Conservation (phyloP, 495 filamentous ascomycete genomes). For the Pyrenula aspistea region DNA sequence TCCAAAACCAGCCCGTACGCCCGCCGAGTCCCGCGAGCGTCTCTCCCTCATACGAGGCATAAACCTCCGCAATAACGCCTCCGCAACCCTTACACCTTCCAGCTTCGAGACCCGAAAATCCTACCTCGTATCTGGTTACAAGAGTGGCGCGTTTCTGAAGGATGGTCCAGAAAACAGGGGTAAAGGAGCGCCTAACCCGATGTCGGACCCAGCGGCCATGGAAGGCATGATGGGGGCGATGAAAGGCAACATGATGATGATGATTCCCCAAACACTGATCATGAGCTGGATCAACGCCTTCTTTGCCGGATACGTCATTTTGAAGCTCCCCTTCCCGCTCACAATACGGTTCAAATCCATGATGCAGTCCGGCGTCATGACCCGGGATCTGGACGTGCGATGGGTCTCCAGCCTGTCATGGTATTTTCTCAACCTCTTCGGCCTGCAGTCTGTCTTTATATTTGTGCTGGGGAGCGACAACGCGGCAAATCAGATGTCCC, state of each 20-base stretch:
- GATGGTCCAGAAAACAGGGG: slow-evolving; percentile 66
- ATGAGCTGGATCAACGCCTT: slow-evolving; percentile 99
- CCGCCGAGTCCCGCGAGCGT: slow-evolving; percentile 72
- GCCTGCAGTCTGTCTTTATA: slow-evolving; percentile 93
- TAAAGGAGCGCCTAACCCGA: slow-evolving; percentile 82
- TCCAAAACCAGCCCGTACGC: slow-evolving; percentile 69
- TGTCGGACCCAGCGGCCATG: slow-evolving; percentile 96
- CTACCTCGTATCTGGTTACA: slow-evolving; percentile 65
- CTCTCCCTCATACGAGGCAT: slow-evolving; percentile 76
- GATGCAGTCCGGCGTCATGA: slow-evolving; percentile 92
- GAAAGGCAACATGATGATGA: slow-evolving; percentile 99
- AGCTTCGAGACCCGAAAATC: slow-evolving; percentile 71
- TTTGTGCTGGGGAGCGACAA: slow-evolving; percentile 95
- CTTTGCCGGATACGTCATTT: slow-evolving; percentile 94
- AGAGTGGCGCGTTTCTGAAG: slow-evolving; percentile 78
- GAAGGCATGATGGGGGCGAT: slow-evolving; percentile 99
- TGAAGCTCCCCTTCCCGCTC: slow-evolving; percentile 96
- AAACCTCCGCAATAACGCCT: slow-evolving; percentile 68
- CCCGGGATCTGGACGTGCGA: slow-evolving; percentile 86
- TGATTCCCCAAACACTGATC: slow-evolving; percentile 95
- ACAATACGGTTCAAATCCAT: slow-evolving; percentile 99
- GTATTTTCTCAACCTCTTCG: slow-evolving; percentile 97
- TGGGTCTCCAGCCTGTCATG: slow-evolving; percentile 98
- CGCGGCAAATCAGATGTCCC: slow-evolving; percentile 86
- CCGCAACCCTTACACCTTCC: slow-evolving; percentile 53